Evolutionary conservation across 495 filamentous ascomycete species (phyloP).

Genomic region (Penicillium cosmopolitanum): DNA sequence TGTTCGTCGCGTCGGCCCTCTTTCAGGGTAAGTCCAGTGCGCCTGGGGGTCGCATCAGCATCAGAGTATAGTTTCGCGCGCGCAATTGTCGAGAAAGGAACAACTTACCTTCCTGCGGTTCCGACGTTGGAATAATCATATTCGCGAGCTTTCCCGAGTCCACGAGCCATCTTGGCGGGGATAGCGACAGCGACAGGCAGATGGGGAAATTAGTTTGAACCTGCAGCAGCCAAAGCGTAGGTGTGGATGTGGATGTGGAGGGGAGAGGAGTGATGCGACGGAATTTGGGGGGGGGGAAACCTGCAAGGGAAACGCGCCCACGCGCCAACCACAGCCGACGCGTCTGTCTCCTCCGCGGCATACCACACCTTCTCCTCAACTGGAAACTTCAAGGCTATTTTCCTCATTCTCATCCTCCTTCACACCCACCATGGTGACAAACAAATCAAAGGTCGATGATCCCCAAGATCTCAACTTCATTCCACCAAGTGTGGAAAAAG

Average conservation of each 20-base stretch:
- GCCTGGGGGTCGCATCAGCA: constrained; percentile 43
- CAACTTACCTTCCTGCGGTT: constrained; percentile 62
- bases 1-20: constrained; percentile 88
- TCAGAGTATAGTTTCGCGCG: not conserved
- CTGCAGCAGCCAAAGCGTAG: not conserved
- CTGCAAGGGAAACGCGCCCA: constrained; percentile 21
- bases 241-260: constrained; percentile 15
- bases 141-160: constrained; percentile 54
- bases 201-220: constrained; percentile 7
- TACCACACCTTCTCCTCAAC: not conserved
- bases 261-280: constrained; percentile 34
- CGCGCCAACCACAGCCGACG: constrained; percentile 44
- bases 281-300: constrained; percentile 34
- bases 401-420: not conserved
- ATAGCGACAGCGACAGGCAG: too few species aligned
- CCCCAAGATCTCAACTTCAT: not conserved
- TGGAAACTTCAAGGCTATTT: too few species aligned
- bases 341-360: constrained; percentile 25
- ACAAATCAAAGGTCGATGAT: constrained; percentile 5
- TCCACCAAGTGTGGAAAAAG: constrained; percentile 2
- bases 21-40: constrained; percentile 82
- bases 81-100: not conserved
- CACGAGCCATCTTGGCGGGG: constrained; percentile 47
- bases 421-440: not conserved
- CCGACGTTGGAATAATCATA: constrained; percentile 67